Evolutionary conservation across 345 rosid species (phyloP).

Genomic region (Odontarrhena argentea): DNA sequence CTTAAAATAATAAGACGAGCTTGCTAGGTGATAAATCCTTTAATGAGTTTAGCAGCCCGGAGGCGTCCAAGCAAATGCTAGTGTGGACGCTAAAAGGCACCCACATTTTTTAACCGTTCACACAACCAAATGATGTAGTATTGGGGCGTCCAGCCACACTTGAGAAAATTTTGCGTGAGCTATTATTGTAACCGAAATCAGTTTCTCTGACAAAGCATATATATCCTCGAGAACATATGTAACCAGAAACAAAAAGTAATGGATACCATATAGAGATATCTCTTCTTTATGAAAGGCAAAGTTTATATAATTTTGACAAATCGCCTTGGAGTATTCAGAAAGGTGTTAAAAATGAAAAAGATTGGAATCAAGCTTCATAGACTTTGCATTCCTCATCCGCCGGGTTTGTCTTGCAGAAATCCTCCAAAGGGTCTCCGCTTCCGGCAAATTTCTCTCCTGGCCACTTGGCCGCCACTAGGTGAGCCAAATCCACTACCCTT

Average conservation of each 20-base stretch:
- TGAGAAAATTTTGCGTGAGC: background rate
- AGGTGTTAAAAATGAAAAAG: constrained; percentile 19
- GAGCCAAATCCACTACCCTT: constrained; percentile 97
- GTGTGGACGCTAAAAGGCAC: no score
- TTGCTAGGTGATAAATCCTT: no score
- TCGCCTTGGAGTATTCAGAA: background rate
- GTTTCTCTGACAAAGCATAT: background rate
- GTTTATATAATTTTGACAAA: background rate
- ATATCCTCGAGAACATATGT: background rate
- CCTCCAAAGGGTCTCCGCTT: constrained; percentile 93
- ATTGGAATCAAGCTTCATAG: constrained; percentile 55
- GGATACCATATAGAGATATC: background rate
- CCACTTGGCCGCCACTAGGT: constrained; percentile 86
- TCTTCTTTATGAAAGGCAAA: background rate
- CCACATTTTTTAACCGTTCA: no score
- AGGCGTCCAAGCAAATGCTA: no score
- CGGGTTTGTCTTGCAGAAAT: constrained; percentile 87
- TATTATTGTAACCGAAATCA: background rate
- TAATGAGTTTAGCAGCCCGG: no score
- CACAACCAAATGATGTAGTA: no score
- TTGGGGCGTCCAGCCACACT: no score
- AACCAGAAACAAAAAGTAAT: background rate
- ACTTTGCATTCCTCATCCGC: constrained; percentile 94
- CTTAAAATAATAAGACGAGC: no score
- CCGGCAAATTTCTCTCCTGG: constrained; percentile 63